phyloP scores from a whole-genome alignment of 805 yeast species.

The Ogataea philodendri region DNA sequence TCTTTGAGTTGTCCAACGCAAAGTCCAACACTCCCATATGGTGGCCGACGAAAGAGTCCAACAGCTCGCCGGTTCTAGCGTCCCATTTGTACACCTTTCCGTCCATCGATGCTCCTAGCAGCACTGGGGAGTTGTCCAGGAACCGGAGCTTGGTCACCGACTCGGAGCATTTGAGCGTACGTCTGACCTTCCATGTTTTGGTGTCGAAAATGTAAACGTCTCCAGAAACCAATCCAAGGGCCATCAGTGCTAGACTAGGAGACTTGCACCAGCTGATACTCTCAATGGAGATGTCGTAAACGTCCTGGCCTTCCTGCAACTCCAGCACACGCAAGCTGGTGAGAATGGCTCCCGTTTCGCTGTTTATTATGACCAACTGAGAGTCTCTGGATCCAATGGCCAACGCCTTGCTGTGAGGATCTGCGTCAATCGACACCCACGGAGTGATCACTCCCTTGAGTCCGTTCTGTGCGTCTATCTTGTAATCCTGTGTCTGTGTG shows the following conservation, averaged over 20 bases:
- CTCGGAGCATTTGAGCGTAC: conserved; percentile 65
- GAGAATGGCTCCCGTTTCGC: conserved; percentile 69
- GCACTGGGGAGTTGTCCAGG: conserved; percentile 48
- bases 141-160: conserved; percentile 81
- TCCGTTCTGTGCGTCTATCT: conserved; percentile 54
- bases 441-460: conserved; percentile 78
- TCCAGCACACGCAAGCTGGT: conserved; percentile 66
- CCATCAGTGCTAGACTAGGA: conserved; percentile 59
- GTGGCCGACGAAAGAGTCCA: conserved; percentile 85
- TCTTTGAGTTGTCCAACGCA: conserved; percentile 61
- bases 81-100: conserved; percentile 88
- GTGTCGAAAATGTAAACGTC: conserved; percentile 80
- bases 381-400: conserved; percentile 93
- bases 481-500: conserved; percentile 67
- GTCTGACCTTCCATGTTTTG: conserved; percentile 82
- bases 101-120: conserved; percentile 77
- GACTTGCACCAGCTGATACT: conserved; percentile 73
- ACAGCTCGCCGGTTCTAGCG: conserved; percentile 75
- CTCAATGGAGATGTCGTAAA: conserved; percentile 68
- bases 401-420: conserved; percentile 45
- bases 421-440: conserved; percentile 75
- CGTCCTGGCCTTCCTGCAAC: conserved; percentile 52
- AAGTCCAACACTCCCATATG: conserved; percentile 92
- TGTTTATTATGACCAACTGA: conserved; percentile 71
- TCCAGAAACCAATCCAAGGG: conserved; percentile 89